Base-by-base conservation (phyloP, 345 rosid species). In the Barbarea vulgaris region DNA sequence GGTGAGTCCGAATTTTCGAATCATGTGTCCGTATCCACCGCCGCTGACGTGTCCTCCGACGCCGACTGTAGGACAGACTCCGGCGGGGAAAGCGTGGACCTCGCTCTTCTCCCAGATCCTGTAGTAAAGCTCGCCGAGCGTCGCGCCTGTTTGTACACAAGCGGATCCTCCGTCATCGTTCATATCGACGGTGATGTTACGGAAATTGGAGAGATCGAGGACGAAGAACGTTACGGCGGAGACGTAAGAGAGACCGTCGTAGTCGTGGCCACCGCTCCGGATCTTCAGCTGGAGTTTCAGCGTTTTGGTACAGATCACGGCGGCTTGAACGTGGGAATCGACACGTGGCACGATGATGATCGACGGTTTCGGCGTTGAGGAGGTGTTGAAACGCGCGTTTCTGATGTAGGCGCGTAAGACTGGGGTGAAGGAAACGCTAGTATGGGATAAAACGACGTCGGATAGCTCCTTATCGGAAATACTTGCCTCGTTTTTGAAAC, bases 251-350 rank as follows among this genome's bases (percentile, higher is more conserved):
- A 81, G 79, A n/a, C 87, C 91, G 66, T 87, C 89, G 37, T 78
- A 87, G 31, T 87, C 91, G 9, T 87, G 91, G 11, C 91, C 85
- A 0, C 86, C 86, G 61, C 85, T 85, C 4, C 89, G 80, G 69
- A 83, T 81, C 53, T 81, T 81, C 4, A 85, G 33, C 51, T 83
- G 87, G 48, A 74, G 3, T 9, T 70, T 80, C 14, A 64, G 28
- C 68, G 70, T 37, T 54, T 72, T 81, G 18, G 86, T 15, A 53
- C 89, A 82, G 28, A 66, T 30, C 37, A 87, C 82, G 55, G 87
- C 36, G 9, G 87, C 81, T 57, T 81, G 85, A 15, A 87, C 81
- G 18, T 87, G 89, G 4, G 87, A 73, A 27, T 81, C 74, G 10
- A 75, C 75, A n/a, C 67, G 74, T 15, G 89, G 81, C 31, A 85